Evolutionary conservation across 176 grass and related monocot species (phyloP).

Genomic region (Phoenix roebelenii): DNA sequence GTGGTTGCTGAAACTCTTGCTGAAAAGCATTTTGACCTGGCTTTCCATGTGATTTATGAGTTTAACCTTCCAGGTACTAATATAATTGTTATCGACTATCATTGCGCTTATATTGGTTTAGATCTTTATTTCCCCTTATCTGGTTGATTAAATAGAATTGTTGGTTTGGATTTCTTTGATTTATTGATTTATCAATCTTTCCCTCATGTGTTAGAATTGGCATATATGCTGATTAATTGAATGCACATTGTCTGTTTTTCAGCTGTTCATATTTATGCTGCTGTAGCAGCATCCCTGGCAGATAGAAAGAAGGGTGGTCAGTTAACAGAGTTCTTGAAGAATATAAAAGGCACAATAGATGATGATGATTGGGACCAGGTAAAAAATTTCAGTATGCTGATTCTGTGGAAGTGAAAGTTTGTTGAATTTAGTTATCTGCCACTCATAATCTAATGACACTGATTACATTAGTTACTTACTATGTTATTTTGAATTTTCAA

Average conservation of each 20-base stretch:
- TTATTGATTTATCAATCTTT: no score
- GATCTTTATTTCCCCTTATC: no score
- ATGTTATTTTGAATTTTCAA: constrained; percentile 27
- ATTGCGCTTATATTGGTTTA: not conserved
- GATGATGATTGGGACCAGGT: constrained; percentile 98
- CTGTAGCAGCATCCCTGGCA: constrained; percentile 72
- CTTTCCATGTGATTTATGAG: constrained; percentile 82
- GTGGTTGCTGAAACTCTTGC: constrained; percentile 78
- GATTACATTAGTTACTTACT: constrained; percentile 16
- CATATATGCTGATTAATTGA: not conserved
- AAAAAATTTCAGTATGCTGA: constrained; percentile 6
- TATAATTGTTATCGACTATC: not conserved
- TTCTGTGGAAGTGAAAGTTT: no score
- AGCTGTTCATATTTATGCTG: constrained; percentile 97
- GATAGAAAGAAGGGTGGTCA: constrained; percentile 89
- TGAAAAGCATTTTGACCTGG: constrained; percentile 95
- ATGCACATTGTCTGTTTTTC: constrained; percentile 22
- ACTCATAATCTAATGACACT: no score
- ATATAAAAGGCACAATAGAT: constrained; percentile 91
- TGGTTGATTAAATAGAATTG: no score
- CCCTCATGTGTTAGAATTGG: no score
- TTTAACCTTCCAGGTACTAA: constrained; percentile 79
- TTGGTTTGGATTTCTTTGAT: no score
- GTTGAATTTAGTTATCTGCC: no score
- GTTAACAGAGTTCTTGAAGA: constrained; percentile 88